Conservation (phyloP, 2,329 filamentous ascomycete species). For the Paraphoma chrysanthemicola region DNA sequence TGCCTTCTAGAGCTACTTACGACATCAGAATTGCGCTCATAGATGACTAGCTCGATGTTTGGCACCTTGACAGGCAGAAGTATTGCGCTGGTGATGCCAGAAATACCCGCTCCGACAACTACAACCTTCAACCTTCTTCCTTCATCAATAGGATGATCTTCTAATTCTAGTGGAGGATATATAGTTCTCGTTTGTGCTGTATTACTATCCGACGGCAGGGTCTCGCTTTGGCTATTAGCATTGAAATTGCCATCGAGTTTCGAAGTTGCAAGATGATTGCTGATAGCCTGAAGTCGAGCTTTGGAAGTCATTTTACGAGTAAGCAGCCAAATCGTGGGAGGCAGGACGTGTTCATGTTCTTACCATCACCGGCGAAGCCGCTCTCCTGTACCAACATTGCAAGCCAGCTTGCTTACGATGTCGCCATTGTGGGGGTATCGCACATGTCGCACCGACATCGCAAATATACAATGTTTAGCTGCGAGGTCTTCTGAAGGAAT, state of each 20-base stretch:
- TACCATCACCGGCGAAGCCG: neutral
- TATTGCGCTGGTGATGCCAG: conserved; percentile 67
- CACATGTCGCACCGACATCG: conserved; percentile 7
- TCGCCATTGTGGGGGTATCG: conserved; percentile 14
- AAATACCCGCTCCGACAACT: conserved; percentile 67
- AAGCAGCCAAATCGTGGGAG: neutral
- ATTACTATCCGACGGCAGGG: neutral
- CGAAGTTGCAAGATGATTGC: neutral
- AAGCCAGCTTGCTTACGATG: neutral
- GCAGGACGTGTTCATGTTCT: neutral
- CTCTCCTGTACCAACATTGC: neutral
- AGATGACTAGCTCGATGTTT: conserved; percentile 61
- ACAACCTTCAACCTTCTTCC: conserved; percentile 52
- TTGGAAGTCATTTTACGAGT: neutral
- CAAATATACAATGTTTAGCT: neutral
- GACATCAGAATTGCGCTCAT: conserved; percentile 52
- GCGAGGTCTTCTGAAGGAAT: neutral
- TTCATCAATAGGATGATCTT: conserved; percentile 21
- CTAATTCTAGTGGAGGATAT: conserved; percentile 14
- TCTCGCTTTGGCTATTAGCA: too few species aligned
- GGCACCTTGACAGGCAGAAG: conserved; percentile 72
- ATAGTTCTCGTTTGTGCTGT: conserved; percentile 2
- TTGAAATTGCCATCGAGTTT: too few species aligned
- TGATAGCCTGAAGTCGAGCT: neutral
- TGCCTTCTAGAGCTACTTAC: conserved; percentile 8